Conservation (phyloP, 2,329 filamentous ascomycete species). For the Colletotrichum eremochloae region DNA sequence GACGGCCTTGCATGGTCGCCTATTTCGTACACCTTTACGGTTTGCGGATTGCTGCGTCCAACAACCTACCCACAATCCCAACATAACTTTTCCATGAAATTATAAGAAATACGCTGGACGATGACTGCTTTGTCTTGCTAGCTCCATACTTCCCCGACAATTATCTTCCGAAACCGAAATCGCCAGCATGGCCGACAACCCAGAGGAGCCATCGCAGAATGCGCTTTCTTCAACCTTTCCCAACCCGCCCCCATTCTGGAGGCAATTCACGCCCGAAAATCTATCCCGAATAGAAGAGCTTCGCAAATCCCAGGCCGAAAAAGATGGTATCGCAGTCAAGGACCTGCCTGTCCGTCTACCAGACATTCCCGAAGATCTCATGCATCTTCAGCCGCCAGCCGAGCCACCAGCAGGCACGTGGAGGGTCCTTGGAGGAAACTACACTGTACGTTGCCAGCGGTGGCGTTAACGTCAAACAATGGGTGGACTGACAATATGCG, state of each 20-base stretch:
- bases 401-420: slow-evolving; percentile 80
- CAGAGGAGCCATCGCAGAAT: slow-evolving; percentile 56
- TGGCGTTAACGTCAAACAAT: accelerated
- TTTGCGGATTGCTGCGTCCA: slow-evolving; percentile 3
- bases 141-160: neutral
- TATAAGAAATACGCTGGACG: neutral
- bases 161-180: neutral
- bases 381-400: slow-evolving; percentile 83
- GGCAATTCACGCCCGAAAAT: slow-evolving; percentile 85
- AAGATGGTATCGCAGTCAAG: slow-evolving; percentile 44
- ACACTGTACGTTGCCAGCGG: slow-evolving; percentile 59
- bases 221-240: slow-evolving; percentile 79
- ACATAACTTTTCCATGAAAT: neutral
- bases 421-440: slow-evolving; percentile 78
- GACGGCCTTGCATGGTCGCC: slow-evolving; percentile 6
- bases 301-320: slow-evolving; percentile 55
- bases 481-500: slow-evolving; percentile 4
- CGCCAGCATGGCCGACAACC: slow-evolving; percentile 68
- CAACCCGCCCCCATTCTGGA: slow-evolving; percentile 90
- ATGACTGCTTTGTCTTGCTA: slow-evolving; percentile 7
- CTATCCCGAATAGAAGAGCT: slow-evolving; percentile 66
- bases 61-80: neutral
- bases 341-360: slow-evolving; percentile 51
- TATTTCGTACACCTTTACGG: neutral
- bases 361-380: slow-evolving; percentile 77